A percentile compares a stretch with the other conserved stretches of the same genome.
Evolutionary conservation across 768 basidiomycete genomes (phyloP).

Genomic region (Epithele typhae): DNA sequence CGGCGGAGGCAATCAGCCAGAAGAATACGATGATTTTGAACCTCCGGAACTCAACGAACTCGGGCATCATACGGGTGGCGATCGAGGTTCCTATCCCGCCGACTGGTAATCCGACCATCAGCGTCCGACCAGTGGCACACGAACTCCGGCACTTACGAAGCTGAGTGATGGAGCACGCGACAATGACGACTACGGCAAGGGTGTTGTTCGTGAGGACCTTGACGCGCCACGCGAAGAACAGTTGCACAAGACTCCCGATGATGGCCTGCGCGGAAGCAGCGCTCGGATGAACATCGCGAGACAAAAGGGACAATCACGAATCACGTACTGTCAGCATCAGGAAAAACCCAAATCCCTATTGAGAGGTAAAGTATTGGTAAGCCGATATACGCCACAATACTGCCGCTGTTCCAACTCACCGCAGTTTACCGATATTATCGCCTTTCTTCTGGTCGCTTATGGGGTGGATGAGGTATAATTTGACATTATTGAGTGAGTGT

Average conservation of each 20-base stretch:
- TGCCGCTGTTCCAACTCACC: too few relatives aligned
- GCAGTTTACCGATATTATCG: too few relatives aligned
- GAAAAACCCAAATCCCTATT: too few relatives aligned
- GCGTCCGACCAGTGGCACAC: too few relatives aligned
- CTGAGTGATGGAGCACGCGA: slow-evolving; percentile 22
- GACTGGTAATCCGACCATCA: too few relatives aligned
- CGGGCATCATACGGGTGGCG: slow-evolving; percentile 26
- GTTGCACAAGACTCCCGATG: slow-evolving; percentile 39
- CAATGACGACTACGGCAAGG: slow-evolving; percentile 24
- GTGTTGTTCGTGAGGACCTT: slow-evolving; percentile 30
- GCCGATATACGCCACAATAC: too few relatives aligned
- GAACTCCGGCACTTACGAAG: slow-evolving; percentile 26
- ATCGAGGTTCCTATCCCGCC: slow-evolving; percentile 32
- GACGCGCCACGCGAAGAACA: slow-evolving; percentile 45
- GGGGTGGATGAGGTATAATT: too few relatives aligned
- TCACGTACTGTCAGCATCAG: slow-evolving; percentile 40
- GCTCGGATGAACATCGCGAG: too few relatives aligned
- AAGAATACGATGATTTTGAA: slow-evolving; percentile 31
- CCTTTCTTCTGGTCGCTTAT: too few relatives aligned
- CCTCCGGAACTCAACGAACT: slow-evolving; percentile 30
- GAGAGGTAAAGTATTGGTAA: too few relatives aligned
- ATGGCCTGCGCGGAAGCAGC: too few relatives aligned
- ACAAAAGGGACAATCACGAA: not conserved
- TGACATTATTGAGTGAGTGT: too few relatives aligned
- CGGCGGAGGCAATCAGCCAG: slow-evolving; percentile 39